Evolutionary conservation across 768 basidiomycete genomes (phyloP), one percentile per base, ranked within the genome.

Genomic region (Russula sp.): DNA sequence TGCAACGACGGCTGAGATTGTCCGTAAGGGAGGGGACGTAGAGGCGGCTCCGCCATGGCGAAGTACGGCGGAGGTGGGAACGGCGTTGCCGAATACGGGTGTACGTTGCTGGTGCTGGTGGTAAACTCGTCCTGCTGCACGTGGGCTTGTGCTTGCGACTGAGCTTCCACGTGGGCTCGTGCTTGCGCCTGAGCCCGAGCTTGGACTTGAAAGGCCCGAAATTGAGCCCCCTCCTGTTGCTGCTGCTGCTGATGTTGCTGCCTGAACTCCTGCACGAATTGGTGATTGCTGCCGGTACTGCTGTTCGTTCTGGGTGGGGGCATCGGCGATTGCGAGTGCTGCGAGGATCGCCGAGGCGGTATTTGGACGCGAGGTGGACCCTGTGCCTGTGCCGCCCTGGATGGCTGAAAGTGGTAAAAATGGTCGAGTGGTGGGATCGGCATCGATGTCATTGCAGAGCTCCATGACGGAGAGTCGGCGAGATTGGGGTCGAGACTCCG

Each of bases 401-500:
- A 70, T 56, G 64, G 68, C 70, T 71, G 73, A 67, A 68, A 75
- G 65, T 66, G 76, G 71, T 80, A 81, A 66, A 79, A 82, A 75
- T 74, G 79, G 66, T 76, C 77, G 79, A 75, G 76, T 58, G 73
- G 75, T 71, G 68, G 74, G 71, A 76, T 77, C 74, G 73, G 74
- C 74, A 75, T 75, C 75, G 72, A 78, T 72, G 78, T 88, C 87
- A 81, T 91, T 89, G 82, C 89, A 90, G 81, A 91, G 86, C 69
- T 91, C 89, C 88, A 91, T 82, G 81, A 91, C 86, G 74, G 86
- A 80, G 82, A 91, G 84, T 64, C 89, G 77, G 69, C 89, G 82
- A 77, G 86, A 88, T 71, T 87, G 84, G 66, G 89, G 89, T 70
- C 89, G 80, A 70, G 87, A 89, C 68, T 89, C 88, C 67, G 80